Base-by-base conservation (phyloP, 192 early-diverging fungal genomes). In the Gigaspora rosea region DNA sequence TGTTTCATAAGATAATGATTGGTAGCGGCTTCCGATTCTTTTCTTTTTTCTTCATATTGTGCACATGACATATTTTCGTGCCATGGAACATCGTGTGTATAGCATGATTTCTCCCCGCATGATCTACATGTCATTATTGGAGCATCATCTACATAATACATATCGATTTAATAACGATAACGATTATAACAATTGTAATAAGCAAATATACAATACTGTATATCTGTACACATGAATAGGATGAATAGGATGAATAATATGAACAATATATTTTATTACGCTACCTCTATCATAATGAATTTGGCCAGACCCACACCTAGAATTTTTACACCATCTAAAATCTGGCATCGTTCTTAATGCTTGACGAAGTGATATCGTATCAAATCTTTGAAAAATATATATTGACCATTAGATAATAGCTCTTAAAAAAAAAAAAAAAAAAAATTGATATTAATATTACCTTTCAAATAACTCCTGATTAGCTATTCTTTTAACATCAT, bases 251-350 rank as follows among this genome's bases (percentile, higher is more conserved):
- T 27, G 27, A 27, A 27, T 27, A 51, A 75, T 64, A 27, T 20
- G 36, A 46, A 58, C n/a, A 48, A 13, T 9, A 33, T 22, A 46
- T 13, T 41, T 54, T 35, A 16, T n/a, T 8, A 64, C 16, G 0
- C 66, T 74, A 74, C 75, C 63, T 67, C 75, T 50, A 1, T 65
- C 35, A 46, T 2, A 41, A 46, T 76, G 75, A 56, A 76, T 76
- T 67, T 76, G 75, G 16, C 75, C 75, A 20, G 75, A 54, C 7
- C 48, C 63, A 47, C 75, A 76, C 12, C 18, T 48, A 6, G 51
- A 0, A 67, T 76, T 76, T 57, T 62, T 64, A 32, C 75, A 76
- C 75, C 75, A 76, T 67, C 50, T 56, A 57, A 76, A 76, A 47
- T 76, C 62, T 36, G 62, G 50, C 49, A 54, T 52, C 9, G 11